Base-by-base conservation (phyloP, 768 basidiomycete species). In the Auricularia sp. region DNA sequence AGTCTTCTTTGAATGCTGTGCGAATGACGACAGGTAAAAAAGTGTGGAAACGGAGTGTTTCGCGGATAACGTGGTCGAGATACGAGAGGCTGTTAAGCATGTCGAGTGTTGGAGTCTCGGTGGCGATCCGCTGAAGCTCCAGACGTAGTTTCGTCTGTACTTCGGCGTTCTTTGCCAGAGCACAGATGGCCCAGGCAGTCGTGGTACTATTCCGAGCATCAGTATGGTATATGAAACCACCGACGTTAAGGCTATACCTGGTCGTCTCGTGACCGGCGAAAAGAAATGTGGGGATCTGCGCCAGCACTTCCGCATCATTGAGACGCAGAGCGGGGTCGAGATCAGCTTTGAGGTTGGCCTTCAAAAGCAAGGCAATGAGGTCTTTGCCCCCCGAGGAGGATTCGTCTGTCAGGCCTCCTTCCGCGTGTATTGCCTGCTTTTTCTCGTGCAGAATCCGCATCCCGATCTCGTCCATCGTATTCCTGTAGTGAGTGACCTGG, bases 11-110 rank as follows among this genome's bases (percentile, higher is more conserved):
- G 0, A 54, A 39, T 3, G 69, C 67, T 23, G 58, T 58, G 5
- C 72, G 68, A 35, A 67, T 62, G 8, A 69, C 70, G 34, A 62
- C 63, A 10, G 64, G 47, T 11, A 68, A 66, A 47, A 68, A 66
- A 4, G 67, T 39, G 10, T 67, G 66, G 33, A 71, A 42, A 12
- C 70, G 69, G 11, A 72, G 66, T 6, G 64, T 58, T 59, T 71
- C 70, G 36, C 66, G 65, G 11, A 62, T 39, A 16, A 71, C 67
- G 4, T 62, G 60, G 29, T 71, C 70, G 34, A 71, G 67, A 54
- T 69, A 71, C 6, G 66, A 64, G 2, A 71, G 53, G 0, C 62
- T 36, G 10, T 67, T 62, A 0, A 71, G 66, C 47, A 67, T 65
- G 18, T 67, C 66, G 29, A 47, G 58, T 14, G 61, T 64, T 5